Percentiles rank a stretch among this genome's conserved stretches.
These are phyloP conservation scores for Scedosporium apiospermum DNA, from an alignment of 2,329 filamentous ascomycete species.

Conservation along the genomic window DNA sequence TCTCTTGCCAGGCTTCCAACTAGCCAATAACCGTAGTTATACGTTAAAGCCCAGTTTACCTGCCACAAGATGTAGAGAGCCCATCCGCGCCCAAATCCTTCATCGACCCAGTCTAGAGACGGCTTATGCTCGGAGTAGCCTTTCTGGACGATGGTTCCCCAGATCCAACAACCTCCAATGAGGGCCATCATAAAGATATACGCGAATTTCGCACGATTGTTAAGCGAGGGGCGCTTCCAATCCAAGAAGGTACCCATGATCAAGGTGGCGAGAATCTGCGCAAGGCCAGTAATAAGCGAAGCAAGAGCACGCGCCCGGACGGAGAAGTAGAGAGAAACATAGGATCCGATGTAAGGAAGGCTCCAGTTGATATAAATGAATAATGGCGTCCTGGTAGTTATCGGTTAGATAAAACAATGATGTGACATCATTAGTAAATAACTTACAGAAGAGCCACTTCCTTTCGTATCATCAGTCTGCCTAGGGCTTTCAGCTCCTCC, in stretches of 20 bases:
- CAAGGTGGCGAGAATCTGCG: constrained; percentile 14
- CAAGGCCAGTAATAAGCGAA: constrained; percentile 15
- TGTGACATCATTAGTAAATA: constrained; percentile 1
- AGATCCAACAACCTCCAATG: too few relatives aligned
- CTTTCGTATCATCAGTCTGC: constrained; percentile 11
- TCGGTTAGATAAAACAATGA: constrained; percentile 6
- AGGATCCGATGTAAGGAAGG: constrained; percentile 12
- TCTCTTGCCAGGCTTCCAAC: constrained; percentile 11
- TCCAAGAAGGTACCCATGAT: constrained; percentile 18
- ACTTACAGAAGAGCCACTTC: constrained; percentile 6
- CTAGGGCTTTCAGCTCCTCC: constrained; percentile 15
- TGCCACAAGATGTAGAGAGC: constrained; percentile 23
- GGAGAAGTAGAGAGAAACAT: constrained; percentile 14
- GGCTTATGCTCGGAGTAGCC: too few relatives aligned
- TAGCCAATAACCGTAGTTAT: constrained; percentile 25
- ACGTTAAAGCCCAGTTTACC: constrained; percentile 20
- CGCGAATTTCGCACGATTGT: constrained; percentile 8
- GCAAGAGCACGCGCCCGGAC: constrained; percentile 13
- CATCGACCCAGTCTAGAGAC: background rate
- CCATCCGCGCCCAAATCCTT: constrained; percentile 18
- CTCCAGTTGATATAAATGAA: constrained; percentile 16
- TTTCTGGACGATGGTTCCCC: too few relatives aligned
- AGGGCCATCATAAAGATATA: too few relatives aligned
- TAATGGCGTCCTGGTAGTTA: constrained; percentile 11
- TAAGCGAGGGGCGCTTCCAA: constrained; percentile 17